These are phyloP conservation scores for Skeletonema grethae DNA, from an alignment of 108 stramenopile species.

Conservation along the genomic window DNA sequence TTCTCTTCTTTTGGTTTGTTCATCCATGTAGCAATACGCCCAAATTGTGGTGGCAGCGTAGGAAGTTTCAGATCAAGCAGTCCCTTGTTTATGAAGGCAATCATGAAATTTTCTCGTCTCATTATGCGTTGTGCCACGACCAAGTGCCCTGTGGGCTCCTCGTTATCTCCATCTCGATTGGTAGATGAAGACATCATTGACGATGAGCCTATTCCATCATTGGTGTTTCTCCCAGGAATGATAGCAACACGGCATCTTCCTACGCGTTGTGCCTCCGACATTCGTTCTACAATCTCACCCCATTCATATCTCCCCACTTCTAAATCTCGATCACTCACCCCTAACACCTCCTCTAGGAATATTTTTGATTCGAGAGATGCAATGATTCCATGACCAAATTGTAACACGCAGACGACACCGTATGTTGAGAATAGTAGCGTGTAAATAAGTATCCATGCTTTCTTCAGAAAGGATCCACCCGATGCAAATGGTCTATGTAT, in stretches of 20 bases:
- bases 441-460: slow-evolving; percentile 56
- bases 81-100: slow-evolving; percentile 89
- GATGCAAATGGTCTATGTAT: slow-evolving; percentile 32
- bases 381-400: slow-evolving; percentile 56
- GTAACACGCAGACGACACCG: slow-evolving; percentile 53
- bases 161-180: slow-evolving; percentile 2
- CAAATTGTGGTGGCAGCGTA: slow-evolving; percentile 34
- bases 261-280: slow-evolving; percentile 63
- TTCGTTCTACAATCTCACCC: slow-evolving; percentile 71
- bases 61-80: slow-evolving; percentile 77
- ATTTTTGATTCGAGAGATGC: slow-evolving; percentile 63
- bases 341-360: slow-evolving; percentile 72
- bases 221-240: slow-evolving; percentile 5
- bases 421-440: slow-evolving; percentile 63
- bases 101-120: slow-evolving; percentile 94
- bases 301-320: slow-evolving; percentile 82
- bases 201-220: neutral
- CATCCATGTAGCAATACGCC: slow-evolving; percentile 18
- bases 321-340: slow-evolving; percentile 69
- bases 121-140: slow-evolving; percentile 89
- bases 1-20: slow-evolving; percentile 24
- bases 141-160: slow-evolving; percentile 60
- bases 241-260: slow-evolving; percentile 69
- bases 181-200: slow-evolving; percentile 1
- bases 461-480: slow-evolving; percentile 32